Percentiles rank a stretch among this genome's conserved stretches.
These are phyloP conservation scores for Drechmeria coniospora DNA, from an alignment of 2,329 filamentous ascomycete genomes.

Conservation along the genomic window DNA sequence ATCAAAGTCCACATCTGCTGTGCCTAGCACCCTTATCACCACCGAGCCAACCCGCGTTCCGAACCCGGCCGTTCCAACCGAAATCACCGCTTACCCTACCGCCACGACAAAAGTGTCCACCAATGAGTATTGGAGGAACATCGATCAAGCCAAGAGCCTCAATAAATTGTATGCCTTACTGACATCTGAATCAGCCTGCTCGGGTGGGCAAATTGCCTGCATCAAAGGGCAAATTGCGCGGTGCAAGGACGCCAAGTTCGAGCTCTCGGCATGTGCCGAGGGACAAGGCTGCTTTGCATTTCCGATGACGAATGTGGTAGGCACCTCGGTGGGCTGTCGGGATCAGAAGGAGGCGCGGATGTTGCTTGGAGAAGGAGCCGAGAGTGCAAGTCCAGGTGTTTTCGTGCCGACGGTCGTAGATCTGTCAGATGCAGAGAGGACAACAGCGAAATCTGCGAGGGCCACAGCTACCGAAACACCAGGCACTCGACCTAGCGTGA, in stretches of 20 bases:
- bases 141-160: conserved; percentile 26
- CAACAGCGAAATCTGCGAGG: conserved; percentile 4
- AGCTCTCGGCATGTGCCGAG: conserved; percentile 20
- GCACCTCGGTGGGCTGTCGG: conserved; percentile 34
- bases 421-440: too few relatives aligned
- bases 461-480: too few relatives aligned
- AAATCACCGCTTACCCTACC: conserved; percentile 17
- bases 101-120: conserved; percentile 25
- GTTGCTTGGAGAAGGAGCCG: conserved; percentile 21
- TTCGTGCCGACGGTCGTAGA: too few relatives aligned
- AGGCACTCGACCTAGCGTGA: too few relatives aligned
- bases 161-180: conserved; percentile 32
- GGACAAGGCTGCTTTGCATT: conserved; percentile 34
- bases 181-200: conserved; percentile 30
- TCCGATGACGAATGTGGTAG: conserved; percentile 32
- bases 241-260: conserved; percentile 29
- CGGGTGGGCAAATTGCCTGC: conserved; percentile 32
- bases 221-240: conserved; percentile 31
- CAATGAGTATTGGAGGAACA: conserved; percentile 26
- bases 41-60: conserved; percentile 19
- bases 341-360: conserved; percentile 22
- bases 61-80: conserved; percentile 26
- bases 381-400: conserved; percentile 2
- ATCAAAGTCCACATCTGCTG: background rate
- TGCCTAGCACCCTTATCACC: conserved; percentile 4